Conservation (phyloP, 1,139 yeast species). For the Meyerozyma guilliermondii region DNA sequence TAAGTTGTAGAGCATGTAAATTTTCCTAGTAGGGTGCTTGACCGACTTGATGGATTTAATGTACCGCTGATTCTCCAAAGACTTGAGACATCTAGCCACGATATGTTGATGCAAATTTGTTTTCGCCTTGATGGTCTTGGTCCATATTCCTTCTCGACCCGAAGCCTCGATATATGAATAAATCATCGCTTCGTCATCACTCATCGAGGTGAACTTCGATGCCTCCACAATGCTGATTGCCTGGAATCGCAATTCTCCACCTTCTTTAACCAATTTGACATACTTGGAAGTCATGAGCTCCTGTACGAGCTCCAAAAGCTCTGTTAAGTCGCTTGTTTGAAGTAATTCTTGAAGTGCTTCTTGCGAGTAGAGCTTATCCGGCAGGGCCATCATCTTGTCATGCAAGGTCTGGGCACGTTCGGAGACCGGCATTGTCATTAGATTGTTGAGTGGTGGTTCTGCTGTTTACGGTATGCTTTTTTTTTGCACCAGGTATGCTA, state of each 20-base stretch:
- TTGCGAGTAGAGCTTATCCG: constrained; percentile 50
- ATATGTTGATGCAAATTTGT: constrained; percentile 93
- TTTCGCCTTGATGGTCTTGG: constrained; percentile 84
- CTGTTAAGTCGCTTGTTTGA: constrained; percentile 28
- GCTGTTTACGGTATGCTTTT: background rate
- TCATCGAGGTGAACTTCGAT: constrained; percentile 65
- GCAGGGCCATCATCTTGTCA: constrained; percentile 49
- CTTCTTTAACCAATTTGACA: constrained; percentile 62
- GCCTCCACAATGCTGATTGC: constrained; percentile 68
- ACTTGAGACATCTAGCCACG: constrained; percentile 78
- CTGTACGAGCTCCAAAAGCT: constrained; percentile 59
- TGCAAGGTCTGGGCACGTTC: constrained; percentile 55
- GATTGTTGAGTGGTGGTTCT: background rate
- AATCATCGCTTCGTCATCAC: constrained; percentile 85
- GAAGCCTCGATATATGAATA: constrained; percentile 89
- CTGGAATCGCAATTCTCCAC: constrained; percentile 65
- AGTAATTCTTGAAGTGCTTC: constrained; percentile 50
- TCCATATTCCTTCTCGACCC: constrained; percentile 96
- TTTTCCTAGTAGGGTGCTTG: constrained; percentile 93
- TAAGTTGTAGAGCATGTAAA: constrained; percentile 87
- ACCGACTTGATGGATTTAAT: constrained; percentile 91
- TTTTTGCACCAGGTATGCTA: background rate
- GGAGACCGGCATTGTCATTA: constrained; percentile 20
- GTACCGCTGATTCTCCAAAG: constrained; percentile 75
- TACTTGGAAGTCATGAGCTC: constrained; percentile 60